Conservation (phyloP, 345 rosid genomes). For the Citrus cavaleriei region DNA sequence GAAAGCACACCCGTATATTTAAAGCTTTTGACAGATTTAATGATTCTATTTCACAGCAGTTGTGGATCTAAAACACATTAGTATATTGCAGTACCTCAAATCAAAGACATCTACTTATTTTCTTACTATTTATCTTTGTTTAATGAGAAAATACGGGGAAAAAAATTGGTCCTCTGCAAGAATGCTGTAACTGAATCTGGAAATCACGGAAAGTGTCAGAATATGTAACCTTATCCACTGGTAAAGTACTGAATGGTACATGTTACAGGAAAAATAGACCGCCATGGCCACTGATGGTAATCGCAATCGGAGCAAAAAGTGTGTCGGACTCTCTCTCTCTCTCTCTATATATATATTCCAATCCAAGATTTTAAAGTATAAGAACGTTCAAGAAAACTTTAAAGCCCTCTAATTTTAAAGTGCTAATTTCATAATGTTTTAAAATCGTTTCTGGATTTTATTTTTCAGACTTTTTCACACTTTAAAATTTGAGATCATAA, state of each 20-base stretch:
- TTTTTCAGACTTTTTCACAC: rapidly evolving
- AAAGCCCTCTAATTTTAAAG: rapidly evolving
- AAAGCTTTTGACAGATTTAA: too few species aligned
- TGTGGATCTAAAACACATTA: too few species aligned
- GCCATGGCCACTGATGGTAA: background rate
- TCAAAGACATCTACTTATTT: background rate
- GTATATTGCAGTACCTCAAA: too few species aligned
- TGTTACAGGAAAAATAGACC: background rate
- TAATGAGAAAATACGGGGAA: too few species aligned
- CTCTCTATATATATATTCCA: too few species aligned
- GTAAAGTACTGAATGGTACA: rapidly evolving
- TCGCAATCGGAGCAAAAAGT: slow-evolving; percentile 11
- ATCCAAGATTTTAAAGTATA: too few species aligned
- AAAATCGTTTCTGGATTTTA: rapidly evolving
- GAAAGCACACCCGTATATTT: too few species aligned
- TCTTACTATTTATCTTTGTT: background rate
- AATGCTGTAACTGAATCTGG: slow-evolving; percentile 2
- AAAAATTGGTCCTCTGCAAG: background rate
- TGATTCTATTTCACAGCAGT: too few species aligned
- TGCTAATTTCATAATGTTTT: too few species aligned
- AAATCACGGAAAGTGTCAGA: background rate
- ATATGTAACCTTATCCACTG: background rate
- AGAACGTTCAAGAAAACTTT: rapidly evolving
- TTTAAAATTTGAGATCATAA: too few species aligned
- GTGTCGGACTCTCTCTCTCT: background rate